These are phyloP conservation scores for Pulveroboletus sp. DNA, from an alignment of 768 basidiomycete genomes.

Conservation along the genomic window DNA sequence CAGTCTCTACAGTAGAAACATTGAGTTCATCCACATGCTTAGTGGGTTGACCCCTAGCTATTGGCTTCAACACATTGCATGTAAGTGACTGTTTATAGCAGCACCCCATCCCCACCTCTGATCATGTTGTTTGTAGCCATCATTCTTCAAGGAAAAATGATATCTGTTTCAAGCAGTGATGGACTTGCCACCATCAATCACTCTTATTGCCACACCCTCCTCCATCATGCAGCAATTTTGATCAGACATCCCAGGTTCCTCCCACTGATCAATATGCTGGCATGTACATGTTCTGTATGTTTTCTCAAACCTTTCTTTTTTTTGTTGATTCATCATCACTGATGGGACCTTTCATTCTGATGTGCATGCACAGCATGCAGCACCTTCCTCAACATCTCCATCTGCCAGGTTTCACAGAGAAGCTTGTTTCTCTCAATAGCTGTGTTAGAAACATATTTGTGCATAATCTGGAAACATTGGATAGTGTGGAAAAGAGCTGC, in stretches of 20 bases:
- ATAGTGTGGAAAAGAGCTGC: too few species aligned
- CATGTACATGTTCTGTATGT: conserved; percentile 78
- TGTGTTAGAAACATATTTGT: too few species aligned
- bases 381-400: conserved; percentile 48
- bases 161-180: conserved; percentile 42
- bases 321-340: background rate
- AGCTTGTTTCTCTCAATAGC: conserved; percentile 82
- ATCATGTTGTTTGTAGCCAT: conserved; percentile 43
- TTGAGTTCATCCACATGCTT: conserved; percentile 61
- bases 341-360: background rate
- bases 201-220: conserved; percentile 83
- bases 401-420: too few species aligned
- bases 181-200: conserved; percentile 78
- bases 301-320: background rate
- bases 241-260: conserved; percentile 55
- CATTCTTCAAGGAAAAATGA: conserved; percentile 51
- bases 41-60: conserved; percentile 37
- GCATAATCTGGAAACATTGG: too few species aligned
- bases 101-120: background rate
- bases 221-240: conserved; percentile 59
- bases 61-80: conserved; percentile 60
- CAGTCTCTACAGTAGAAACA: conserved; percentile 60
- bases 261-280: conserved; percentile 46
- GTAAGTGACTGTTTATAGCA: conserved; percentile 35
- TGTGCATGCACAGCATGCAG: conserved; percentile 68